Base-by-base conservation (phyloP, 106 monocot species). In the Phalaenopsis aphrodite region DNA sequence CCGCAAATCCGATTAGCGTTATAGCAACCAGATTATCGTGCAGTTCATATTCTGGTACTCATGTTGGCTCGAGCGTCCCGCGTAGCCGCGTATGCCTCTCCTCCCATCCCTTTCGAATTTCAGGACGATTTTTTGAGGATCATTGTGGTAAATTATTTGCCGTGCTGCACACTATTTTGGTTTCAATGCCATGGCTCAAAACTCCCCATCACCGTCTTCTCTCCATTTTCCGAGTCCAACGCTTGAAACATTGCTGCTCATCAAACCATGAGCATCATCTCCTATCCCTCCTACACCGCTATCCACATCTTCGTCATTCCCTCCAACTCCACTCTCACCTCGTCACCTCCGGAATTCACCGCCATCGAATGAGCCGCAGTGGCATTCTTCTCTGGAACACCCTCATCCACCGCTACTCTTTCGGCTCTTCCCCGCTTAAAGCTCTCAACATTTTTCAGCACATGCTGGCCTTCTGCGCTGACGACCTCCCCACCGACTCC, bases 381-480 rank as follows among this genome's bases (percentile, higher is more conserved):
- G 52, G 78, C 74, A 49, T 85, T 41, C 15, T 64, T 15, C 78
- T 89, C 5, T 90, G 87, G 85, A 90, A 86, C 86, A 57, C 90
- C 46, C 83, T 95, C 5, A 81, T 95, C 76, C 77, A 85, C 19
- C 80, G 78, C 75, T 95, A 95, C 79, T 84, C 92, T 8, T 79
- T 80, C 2, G 81, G 85, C 38, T 37, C 11, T 19, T 85, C 12
- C 61, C 95, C 92, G 0, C 71, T 85, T 2, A 82, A 95, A 36
- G 86, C 95, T 73, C 78, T 95, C 72, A 84, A 55, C 5, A 83
- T 92, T 64, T 88, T 86, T 85, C 75, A 71, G 8, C 87, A 92
- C 14, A 81, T 84, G 64, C 81, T 66, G 2, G 17, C 6, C n/a
- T 9, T 80, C 24, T 79, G 61, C 78, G 4, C 47, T 3, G 41